Evolutionary conservation across 176 grass and related monocot genomes (phyloP).

Genomic region (Juncus inflexus): DNA sequence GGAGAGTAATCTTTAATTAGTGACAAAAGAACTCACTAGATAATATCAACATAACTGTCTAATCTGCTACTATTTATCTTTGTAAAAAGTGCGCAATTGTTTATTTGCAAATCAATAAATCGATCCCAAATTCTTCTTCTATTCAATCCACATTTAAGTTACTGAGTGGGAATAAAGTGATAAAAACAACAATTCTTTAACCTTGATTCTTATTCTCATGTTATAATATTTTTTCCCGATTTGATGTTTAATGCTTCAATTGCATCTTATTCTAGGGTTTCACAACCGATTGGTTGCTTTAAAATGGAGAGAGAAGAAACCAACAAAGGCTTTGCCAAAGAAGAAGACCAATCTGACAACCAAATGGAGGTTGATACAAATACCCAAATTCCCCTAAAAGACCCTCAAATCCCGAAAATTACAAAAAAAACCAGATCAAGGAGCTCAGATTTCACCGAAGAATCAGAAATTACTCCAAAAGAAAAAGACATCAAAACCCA

Average conservation of each 20-base stretch:
- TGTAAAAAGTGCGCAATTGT: slow-evolving; percentile 3
- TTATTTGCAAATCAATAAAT: slow-evolving; percentile 3
- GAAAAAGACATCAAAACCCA: slow-evolving; percentile 50
- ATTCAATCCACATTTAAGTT: slow-evolving; percentile 24
- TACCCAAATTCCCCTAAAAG: slow-evolving; percentile 42
- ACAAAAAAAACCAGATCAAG: slow-evolving; percentile 60
- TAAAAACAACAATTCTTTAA: slow-evolving; percentile 13
- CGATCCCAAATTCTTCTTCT: slow-evolving; percentile 1
- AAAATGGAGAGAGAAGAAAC: slow-evolving; percentile 65
- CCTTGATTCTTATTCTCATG: slow-evolving; percentile 14
- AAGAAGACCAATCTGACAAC: slow-evolving; percentile 16
- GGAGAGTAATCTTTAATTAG: background rate
- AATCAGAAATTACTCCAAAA: slow-evolving; percentile 37
- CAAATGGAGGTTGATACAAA: slow-evolving; percentile 38
- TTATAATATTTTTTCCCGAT: slow-evolving; percentile 14
- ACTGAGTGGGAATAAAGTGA: slow-evolving; percentile 9
- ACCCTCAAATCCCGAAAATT: slow-evolving; percentile 33
- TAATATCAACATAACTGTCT: background rate
- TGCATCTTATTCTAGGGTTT: slow-evolving; percentile 36
- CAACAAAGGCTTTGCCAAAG: slow-evolving; percentile 17
- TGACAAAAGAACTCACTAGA: slow-evolving; percentile 9
- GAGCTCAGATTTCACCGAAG: slow-evolving; percentile 50
- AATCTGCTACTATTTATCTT: background rate
- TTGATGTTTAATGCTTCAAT: slow-evolving; percentile 26
- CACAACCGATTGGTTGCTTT: slow-evolving; percentile 26